Evolutionary conservation across 1,139 yeast genomes (phyloP), one percentile per base, ranked within the genome.

Genomic region (Kurtzmaniella quercitrusa): DNA sequence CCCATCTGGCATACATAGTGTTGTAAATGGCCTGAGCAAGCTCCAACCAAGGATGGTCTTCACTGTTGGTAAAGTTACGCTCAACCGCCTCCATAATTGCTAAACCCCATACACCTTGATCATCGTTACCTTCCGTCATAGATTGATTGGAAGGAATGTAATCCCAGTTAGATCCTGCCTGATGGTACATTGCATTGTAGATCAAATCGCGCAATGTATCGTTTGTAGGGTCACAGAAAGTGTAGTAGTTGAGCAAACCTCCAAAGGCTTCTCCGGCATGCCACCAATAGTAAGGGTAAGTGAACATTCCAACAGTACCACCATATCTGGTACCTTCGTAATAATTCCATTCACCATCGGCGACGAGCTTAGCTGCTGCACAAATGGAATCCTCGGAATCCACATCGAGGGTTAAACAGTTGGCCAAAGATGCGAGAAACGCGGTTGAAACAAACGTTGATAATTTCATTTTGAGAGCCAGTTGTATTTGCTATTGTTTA

Each of bases 1-100:
- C 94, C 95, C 95, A 87, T 50, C 95, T 72, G 12, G 74, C 68
- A 44, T 80, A 77, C 85, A 87, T 82, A 36, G 88, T 78, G 58
- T 84, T 82, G 63, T 80, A 87, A 30, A 84, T 82, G 8, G 88
- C 91, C 61, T 84, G 88, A 1, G 89, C 79, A 51, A 85, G 67
- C 28, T 78, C 71, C 30, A 82, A 68, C 94, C 95, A 86, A 45
- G 79, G 66, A 42, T 83, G 82, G 38, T 66, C 59, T 5, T 59
- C 60, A 1, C 53, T 52, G 41, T 72, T 66, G 3, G 82, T 70
- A 51, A 80, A 78, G 55, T 78, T 79, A 50, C 82, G 66, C 55
- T 80, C 85, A 2, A 74, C 82, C 1, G 86, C 86, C 45, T 69
- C 75, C 74, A 81, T 71, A 28, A 77, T 67, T 2, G 84, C 71